Base-by-base conservation (phyloP, 2,329 filamentous ascomycete genomes). In the Colletotrichum endophyticum region DNA sequence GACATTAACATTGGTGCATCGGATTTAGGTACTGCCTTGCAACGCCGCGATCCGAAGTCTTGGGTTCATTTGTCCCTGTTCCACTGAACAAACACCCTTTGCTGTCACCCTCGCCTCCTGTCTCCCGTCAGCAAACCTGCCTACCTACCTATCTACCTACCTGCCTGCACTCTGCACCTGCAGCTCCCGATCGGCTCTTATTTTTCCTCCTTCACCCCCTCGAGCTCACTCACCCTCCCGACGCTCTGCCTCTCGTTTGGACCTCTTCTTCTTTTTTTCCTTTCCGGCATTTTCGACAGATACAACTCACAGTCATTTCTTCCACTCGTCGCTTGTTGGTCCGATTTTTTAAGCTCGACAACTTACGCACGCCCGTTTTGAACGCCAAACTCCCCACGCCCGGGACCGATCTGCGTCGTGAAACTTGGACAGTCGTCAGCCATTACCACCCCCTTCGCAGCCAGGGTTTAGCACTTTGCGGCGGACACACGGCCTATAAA, bases 401-500 rank as follows among this genome's bases (percentile, higher is more conserved):
- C 71, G 59, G 74, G 70, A 73, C 66, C 74, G 70, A 70, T 74
- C 70, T 66, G 49, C 70, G 70, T 74, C 64, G 74, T 62, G 70
- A 76, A 76, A 76, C 70, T 59, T 36, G 64, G 62, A 67, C 75
- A 53, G 44, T 70, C 75, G 56, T 71, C 75, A 74, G 63, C 75
- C 28, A 71, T 49, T 53, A 34, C 61, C 16, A 63, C 62, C 72
- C 71, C 39, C 32, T 67, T 61, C 49, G 39, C 68, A 49, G 15
- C 63, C 66, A 57, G 71, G 57, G 70, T 62, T 49, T 49, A 49
- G 32, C 28, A 44, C 61, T 70, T 16, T 61, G 62, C 27, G 39
- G 56, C 59, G 63, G 56, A 71, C 72, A 71, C 70, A 72, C 74
- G 62, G 75, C 56, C 70, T 56, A 25, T 53, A 53, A 70, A 69